Base-by-base conservation (phyloP, 495 filamentous ascomycete species). In the Trichoderma asperelloides region DNA sequence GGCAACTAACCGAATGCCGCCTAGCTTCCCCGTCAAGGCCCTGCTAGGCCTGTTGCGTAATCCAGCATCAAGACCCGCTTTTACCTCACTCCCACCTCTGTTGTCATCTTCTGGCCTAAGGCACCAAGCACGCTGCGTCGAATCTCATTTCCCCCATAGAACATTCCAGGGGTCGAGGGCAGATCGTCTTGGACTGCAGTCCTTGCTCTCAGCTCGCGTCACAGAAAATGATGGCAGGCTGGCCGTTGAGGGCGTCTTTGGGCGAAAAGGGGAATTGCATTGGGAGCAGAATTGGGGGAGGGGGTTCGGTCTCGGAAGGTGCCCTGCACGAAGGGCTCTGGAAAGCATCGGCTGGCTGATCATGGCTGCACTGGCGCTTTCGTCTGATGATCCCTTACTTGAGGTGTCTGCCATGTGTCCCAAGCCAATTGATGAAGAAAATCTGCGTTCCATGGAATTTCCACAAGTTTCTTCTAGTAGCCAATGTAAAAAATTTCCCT, bases 131-230 rank as follows among this genome's bases (percentile, higher is more conserved):
- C 27, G 12, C 30, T 30, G 55, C 27, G 3, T 37, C 33, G 33
- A n/a, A n/a, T 13, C 55, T 60, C 55, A 60, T 60, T 60, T 60
- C 55, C 55, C 55, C 47, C 18, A 30, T 60, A 60, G 55, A 60
- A 60, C 23, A 28, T 60, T 60, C 55, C 55, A 60, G 55, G 55
- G 55, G 55, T 23, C 47, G n/a, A 60, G 25, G 27, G 21, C 23
- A 60, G 27, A 60, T 60, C 55, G 25, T 37, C 9, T 60, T 60
- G 23, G 55, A 25, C 55, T 21, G 55, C n/a, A n/a, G 2, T 11
- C 49, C n/a, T 55, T 23, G 21, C 49, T 55, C 18, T 47, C 5
- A 37, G 33, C 33, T 37, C 33, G 6, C 9, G 5, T 47, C 12
- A 47, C 15, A 47, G 12, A 15, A 47, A 47, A 1, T 11, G 43